Evolutionary conservation across 2,329 filamentous ascomycete species (phyloP), one percentile per base, ranked within the genome.

Genomic region (Trichoderma sp.): DNA sequence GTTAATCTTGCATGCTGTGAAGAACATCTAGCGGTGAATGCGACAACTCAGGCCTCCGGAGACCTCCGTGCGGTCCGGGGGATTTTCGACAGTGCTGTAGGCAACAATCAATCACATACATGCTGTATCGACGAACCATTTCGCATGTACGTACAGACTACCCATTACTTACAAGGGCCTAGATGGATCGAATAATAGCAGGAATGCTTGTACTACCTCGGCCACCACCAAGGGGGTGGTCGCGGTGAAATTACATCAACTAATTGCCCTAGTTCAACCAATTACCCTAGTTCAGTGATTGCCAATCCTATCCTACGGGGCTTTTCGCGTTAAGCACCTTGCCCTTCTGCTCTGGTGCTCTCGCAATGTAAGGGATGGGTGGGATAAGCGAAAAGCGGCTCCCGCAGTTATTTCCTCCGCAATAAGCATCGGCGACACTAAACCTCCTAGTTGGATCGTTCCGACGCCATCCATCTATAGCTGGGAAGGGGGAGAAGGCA

Each of bases 301-400:
- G 6, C 59, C 45, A 63, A 19, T 48, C 27, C 42, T 57, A 65
- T 27, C 12, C 27, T 25, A 48, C 19, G 27, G 61, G 27, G 10
- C 35, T 53, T 13, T 42, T 48, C 25, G 37, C 52, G 52, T 45
- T 25, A 29, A 35, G 39, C 37, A 22, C 45, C 25, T 63, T 17
- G 25, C 59, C 52, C 48, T 25, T 4, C 6, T 63, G n/a, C 1
- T 17, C 42, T 61, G 29, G 37, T 52, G 45, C 32, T 22, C 42
- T 42, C 29, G 7, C 25, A 37, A 25, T 34, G 52, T 45, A 37
- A 57, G 37, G 52, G 61, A 65, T 27, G 19, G n/a, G 9, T n/a
- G 52, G 61, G 52, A 57, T 65, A 65, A 35, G 61, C 52, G 61
- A 57, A 64, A 53, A 27, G 52, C 61, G 61, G 61, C 61, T 57